phyloP scores from a whole-genome alignment of 306 rosid genomes.

The Vigna hirtella region DNA sequence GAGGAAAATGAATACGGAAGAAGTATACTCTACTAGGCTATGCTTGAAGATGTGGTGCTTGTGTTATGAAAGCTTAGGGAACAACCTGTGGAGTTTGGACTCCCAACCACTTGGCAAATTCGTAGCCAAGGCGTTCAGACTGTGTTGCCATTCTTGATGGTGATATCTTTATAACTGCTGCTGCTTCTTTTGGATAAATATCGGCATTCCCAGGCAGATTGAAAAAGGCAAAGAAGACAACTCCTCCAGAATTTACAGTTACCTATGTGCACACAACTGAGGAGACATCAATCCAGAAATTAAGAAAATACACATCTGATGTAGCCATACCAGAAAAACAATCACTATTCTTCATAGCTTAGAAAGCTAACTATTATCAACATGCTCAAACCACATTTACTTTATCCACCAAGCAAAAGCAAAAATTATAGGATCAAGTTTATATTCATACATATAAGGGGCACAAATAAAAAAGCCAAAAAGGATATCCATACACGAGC shows the following conservation, averaged over 20 bases:
- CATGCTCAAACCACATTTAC: constrained; percentile 9
- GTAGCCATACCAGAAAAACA: neutral
- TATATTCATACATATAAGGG: constrained; percentile 15
- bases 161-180: constrained; percentile 92
- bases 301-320: constrained; percentile 32
- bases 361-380: neutral
- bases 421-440: neutral
- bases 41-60: constrained; percentile 22
- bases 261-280: constrained; percentile 68
- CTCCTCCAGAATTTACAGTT: constrained; percentile 98
- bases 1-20: constrained; percentile 27
- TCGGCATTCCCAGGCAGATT: constrained; percentile 57
- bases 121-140: constrained; percentile 98
- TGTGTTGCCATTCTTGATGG: constrained; percentile 98
- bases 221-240: constrained; percentile 95
- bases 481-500: constrained; percentile 13
- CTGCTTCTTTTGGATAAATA: constrained; percentile 72
- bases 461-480: constrained; percentile 6
- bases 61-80: constrained; percentile 33
- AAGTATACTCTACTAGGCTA: constrained; percentile 35
- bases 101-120: constrained; percentile 93
- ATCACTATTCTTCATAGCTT: neutral
- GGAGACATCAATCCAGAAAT: constrained; percentile 41
- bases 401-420: constrained; percentile 5
- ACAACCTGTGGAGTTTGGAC: constrained; percentile 90